These are phyloP conservation scores for Camillea tinctor DNA, from an alignment of 2,329 filamentous ascomycete genomes.

Conservation along the genomic window DNA sequence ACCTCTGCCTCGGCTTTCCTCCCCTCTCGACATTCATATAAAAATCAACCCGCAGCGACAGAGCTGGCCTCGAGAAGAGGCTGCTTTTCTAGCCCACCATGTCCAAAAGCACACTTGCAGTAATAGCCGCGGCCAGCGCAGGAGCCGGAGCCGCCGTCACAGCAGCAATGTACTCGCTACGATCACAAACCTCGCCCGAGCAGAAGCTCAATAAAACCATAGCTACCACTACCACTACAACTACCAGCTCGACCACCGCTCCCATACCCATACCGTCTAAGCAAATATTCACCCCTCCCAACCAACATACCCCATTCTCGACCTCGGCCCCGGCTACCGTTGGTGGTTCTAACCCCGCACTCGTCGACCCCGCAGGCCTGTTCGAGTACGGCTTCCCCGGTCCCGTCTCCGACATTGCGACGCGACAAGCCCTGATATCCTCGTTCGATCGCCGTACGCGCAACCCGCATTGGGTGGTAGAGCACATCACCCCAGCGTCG, in stretches of 20 bases:
- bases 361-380: conserved; percentile 72
- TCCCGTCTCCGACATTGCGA: conserved; percentile 78
- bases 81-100: conserved; percentile 46
- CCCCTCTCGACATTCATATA: conserved; percentile 17
- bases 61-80: conserved; percentile 12
- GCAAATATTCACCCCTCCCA: conserved; percentile 46
- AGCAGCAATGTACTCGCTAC: conserved; percentile 63
- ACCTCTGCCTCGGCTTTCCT: no score
- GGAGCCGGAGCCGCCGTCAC: conserved; percentile 75
- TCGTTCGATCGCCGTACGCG: conserved; percentile 86
- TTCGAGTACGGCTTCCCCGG: conserved; percentile 92
- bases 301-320: conserved; percentile 27
- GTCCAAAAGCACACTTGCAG: conserved; percentile 75
- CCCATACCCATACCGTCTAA: conserved; percentile 54
- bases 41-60: conserved; percentile 11
- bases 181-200: conserved; percentile 36
- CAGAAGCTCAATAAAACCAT: conserved; percentile 41
- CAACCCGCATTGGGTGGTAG: conserved; percentile 92
- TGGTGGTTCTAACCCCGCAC: conserved; percentile 35
- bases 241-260: conserved; percentile 31
- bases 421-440: conserved; percentile 74
- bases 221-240: conserved; percentile 32
- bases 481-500: conserved; percentile 92
- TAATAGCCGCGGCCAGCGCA: conserved; percentile 74
- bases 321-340: conserved; percentile 34